Percentiles rank a stretch among this genome's conserved stretches.
phyloP scores from a whole-genome alignment of 2,329 filamentous ascomycete genomes.

The Domatiomyces catenatus region DNA sequence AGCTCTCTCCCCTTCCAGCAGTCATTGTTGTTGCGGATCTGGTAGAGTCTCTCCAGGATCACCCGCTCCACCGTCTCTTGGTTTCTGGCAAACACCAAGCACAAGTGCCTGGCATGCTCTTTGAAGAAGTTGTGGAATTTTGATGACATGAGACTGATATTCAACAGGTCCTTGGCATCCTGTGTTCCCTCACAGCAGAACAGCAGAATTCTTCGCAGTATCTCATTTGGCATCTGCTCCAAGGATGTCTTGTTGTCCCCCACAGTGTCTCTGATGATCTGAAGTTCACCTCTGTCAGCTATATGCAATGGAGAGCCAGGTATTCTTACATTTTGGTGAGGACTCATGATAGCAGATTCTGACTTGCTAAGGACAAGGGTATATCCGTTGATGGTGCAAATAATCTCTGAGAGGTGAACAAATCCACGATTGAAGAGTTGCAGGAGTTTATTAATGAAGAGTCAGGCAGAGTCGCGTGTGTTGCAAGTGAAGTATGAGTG shows the following conservation, averaged over 20 bases:
- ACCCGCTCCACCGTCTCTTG: background rate
- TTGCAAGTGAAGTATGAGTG: background rate
- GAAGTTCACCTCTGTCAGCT: background rate
- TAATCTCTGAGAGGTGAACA: too few species aligned
- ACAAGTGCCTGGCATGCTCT: background rate
- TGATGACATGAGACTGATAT: background rate
- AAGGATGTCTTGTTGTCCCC: background rate
- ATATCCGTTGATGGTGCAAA: too few species aligned
- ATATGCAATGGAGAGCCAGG: background rate
- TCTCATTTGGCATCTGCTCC: background rate
- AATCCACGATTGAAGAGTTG: background rate
- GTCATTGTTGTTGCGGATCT: background rate
- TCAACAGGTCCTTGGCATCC: background rate
- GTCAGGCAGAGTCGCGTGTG: background rate
- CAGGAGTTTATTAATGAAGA: background rate
- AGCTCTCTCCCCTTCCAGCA: background rate
- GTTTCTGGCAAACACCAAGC: background rate
- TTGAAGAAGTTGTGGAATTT: background rate
- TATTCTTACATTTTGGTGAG: background rate
- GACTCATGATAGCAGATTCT: background rate
- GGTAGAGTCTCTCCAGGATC: background rate
- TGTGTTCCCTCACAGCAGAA: background rate
- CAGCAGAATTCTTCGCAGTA: background rate
- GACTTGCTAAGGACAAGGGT: background rate
- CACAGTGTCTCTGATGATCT: background rate